phyloP scores from a whole-genome alignment of 2,329 filamentous ascomycete species.

The Dothideomycetes sp. region DNA sequence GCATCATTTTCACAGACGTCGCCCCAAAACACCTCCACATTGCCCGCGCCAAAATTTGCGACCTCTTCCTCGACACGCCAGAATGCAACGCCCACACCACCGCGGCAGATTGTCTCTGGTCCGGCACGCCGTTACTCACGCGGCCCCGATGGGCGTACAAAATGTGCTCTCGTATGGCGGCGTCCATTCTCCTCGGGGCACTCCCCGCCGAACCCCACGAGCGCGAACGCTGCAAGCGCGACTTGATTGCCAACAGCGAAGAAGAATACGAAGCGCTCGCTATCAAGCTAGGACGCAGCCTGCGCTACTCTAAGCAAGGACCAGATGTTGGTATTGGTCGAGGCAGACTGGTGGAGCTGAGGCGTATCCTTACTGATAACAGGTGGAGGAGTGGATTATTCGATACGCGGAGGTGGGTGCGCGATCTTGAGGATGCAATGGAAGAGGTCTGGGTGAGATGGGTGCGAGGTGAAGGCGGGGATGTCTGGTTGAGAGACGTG shows the following conservation, averaged over 20 bases:
- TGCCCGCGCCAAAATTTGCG: constrained; percentile 77
- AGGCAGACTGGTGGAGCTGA: constrained; percentile 68
- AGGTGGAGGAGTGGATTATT: constrained; percentile 84
- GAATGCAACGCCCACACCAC: constrained; percentile 98
- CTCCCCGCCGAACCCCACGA: constrained; percentile 53
- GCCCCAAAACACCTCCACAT: constrained; percentile 94
- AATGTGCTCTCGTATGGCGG: constrained; percentile 98
- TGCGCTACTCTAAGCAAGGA: constrained; percentile 45
- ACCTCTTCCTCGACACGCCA: constrained; percentile 91
- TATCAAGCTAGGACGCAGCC: constrained; percentile 51
- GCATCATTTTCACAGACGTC: constrained; percentile 92
- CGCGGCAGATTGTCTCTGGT: constrained; percentile 92
- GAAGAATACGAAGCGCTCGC: constrained; percentile 75
- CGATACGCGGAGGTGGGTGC: constrained; percentile 83
- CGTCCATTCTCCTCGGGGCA: constrained; percentile 83
- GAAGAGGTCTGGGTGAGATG: constrained; percentile 79
- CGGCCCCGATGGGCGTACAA: constrained; percentile 89
- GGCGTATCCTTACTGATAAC: constrained; percentile 69
- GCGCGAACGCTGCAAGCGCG: constrained; percentile 55
- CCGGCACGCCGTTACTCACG: constrained; percentile 83
- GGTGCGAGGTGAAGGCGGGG: constrained; percentile 77
- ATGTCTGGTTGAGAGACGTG: constrained; percentile 62
- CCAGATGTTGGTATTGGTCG: constrained; percentile 25
- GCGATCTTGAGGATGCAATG: constrained; percentile 80
- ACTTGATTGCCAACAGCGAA: constrained; percentile 70